phyloP scores from a whole-genome alignment of 371 early-diverging fungal species.

The Syncephalis plumigaleata region DNA sequence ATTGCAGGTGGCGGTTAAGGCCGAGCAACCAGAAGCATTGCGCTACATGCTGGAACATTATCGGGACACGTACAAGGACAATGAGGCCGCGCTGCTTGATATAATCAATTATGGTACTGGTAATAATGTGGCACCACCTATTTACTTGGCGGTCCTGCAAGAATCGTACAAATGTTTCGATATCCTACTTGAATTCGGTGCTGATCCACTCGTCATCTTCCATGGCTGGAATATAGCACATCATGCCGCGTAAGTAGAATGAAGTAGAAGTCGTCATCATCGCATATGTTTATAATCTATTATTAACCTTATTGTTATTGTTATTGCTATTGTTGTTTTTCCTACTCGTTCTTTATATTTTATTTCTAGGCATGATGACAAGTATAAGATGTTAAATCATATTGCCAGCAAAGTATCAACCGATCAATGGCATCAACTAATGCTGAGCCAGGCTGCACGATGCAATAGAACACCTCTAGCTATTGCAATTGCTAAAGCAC shows the following conservation, averaged over 20 bases:
- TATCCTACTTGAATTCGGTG: conserved; percentile 4
- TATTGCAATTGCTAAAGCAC: too few relatives aligned
- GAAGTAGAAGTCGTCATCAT: not conserved
- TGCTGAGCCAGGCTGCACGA: too few relatives aligned
- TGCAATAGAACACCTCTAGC: too few relatives aligned
- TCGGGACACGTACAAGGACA: not conserved
- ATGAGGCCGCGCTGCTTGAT: not conserved
- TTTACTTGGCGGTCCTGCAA: not conserved
- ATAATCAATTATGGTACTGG: not conserved
- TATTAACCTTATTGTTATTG: too few relatives aligned
- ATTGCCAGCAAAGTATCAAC: too few relatives aligned
- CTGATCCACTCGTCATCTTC: conserved; percentile 1
- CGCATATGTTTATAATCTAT: too few relatives aligned
- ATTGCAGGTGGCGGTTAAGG: conserved; percentile 5
- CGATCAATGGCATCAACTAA: too few relatives aligned
- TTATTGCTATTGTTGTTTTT: too few relatives aligned
- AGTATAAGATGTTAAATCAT: too few relatives aligned
- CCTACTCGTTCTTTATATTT: too few relatives aligned
- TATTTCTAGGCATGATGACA: too few relatives aligned
- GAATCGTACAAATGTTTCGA: not conserved
- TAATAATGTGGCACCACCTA: not conserved
- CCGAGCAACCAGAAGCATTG: conserved; percentile 1
- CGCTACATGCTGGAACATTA: not conserved
- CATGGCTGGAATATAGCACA: not conserved
- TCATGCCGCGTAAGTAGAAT: conserved; percentile 5